Conservation (phyloP, 306 rosid species). For the Quillaja saponaria region DNA sequence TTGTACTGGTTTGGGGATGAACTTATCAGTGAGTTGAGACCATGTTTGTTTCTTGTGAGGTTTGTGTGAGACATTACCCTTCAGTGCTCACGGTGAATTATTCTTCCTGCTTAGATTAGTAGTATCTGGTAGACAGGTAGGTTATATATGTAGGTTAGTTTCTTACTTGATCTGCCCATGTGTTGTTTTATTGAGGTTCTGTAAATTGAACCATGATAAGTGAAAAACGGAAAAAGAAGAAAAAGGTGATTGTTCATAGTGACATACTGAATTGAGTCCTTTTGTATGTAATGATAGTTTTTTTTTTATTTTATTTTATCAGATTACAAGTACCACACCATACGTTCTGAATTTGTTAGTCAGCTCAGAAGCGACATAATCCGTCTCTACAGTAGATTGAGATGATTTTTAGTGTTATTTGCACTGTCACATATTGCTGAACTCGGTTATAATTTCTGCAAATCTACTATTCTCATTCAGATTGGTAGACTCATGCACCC, state of each 20-base stretch:
- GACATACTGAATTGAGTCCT: constrained; percentile 36
- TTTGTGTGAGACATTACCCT: constrained; percentile 66
- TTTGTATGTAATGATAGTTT: constrained; percentile 43
- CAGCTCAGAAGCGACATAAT: constrained; percentile 31
- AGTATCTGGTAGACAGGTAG: constrained; percentile 65
- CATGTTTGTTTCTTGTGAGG: constrained; percentile 64
- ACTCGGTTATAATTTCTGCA: too few species aligned
- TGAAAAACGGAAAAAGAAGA: background rate
- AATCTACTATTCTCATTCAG: too few species aligned
- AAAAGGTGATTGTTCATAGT: constrained; percentile 59
- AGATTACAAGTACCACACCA: too few species aligned
- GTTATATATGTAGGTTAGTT: constrained; percentile 58
- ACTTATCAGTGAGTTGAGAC: constrained; percentile 49
- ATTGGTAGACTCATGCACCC: too few species aligned
- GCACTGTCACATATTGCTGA: too few species aligned
- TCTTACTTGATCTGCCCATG: constrained; percentile 48
- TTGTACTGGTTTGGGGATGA: constrained; percentile 61
- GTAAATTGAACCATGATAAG: constrained; percentile 52
- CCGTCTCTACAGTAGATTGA: too few species aligned
- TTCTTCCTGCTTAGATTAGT: constrained; percentile 68
- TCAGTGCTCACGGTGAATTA: constrained; percentile 56
- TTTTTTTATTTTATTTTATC: constrained; percentile 31
- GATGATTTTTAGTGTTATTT: too few species aligned
- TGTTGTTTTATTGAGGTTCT: constrained; percentile 54
- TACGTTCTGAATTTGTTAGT: constrained; percentile 23